phyloP scores from a whole-genome alignment of 768 basidiomycete genomes.

The Boletus fagicola region DNA sequence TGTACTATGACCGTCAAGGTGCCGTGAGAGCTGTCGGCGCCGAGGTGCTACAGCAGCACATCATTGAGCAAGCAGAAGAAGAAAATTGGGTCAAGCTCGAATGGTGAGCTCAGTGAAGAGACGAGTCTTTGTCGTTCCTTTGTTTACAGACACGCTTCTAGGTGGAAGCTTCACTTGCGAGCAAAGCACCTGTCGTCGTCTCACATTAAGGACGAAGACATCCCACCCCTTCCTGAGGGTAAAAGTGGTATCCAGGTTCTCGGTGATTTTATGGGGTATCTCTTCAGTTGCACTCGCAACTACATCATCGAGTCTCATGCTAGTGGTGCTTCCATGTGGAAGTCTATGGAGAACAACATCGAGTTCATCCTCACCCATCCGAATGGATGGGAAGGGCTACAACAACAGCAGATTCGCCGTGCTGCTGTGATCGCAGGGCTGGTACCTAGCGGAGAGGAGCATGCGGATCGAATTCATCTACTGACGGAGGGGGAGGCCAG shows the following conservation, averaged over 20 bases:
- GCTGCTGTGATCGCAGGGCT: conserved; percentile 27
- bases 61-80: conserved; percentile 39
- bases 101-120: conserved; percentile 29
- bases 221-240: conserved; percentile 24
- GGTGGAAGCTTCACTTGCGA: conserved; percentile 38
- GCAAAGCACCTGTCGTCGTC: conserved; percentile 25
- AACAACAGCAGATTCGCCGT: conserved; percentile 29
- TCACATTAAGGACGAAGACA: conserved; percentile 22
- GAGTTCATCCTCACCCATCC: conserved; percentile 31
- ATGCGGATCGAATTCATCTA: conserved; percentile 22
- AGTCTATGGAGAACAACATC: conserved; percentile 22
- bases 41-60: conserved; percentile 37
- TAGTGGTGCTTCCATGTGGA: conserved; percentile 28
- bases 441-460: conserved; percentile 15
- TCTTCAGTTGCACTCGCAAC: conserved; percentile 22
- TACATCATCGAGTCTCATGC: conserved; percentile 28
- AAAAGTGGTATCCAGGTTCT: conserved; percentile 23
- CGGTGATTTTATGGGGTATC: conserved; percentile 29
- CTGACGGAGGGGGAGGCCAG: conserved; percentile 31
- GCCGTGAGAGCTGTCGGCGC: conserved; percentile 42
- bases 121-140: background rate
- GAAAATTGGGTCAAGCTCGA: conserved; percentile 38
- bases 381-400: conserved; percentile 34
- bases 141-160: conserved; percentile 5
- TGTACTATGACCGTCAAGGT: conserved; percentile 47